Evolutionary conservation across 352 stramenopile species (phyloP).

Genomic region (Globisporangium lucens): DNA sequence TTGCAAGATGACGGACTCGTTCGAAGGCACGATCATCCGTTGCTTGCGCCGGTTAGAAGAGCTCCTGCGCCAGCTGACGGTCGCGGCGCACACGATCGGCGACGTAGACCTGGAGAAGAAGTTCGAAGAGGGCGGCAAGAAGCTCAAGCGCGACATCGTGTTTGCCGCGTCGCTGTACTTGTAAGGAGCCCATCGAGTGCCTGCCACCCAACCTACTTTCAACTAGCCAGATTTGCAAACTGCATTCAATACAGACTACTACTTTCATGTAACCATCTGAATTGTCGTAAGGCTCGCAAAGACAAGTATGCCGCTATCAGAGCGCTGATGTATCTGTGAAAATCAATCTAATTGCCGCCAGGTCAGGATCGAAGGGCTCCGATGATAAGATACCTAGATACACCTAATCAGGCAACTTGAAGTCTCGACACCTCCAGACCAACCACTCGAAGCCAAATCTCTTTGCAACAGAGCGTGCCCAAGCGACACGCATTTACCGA

Average conservation of each 20-base stretch:
- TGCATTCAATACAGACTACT: conserved; percentile 1
- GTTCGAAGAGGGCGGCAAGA: conserved; percentile 96
- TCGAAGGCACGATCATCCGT: conserved; percentile 99
- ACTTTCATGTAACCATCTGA: too few relatives aligned
- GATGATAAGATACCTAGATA: too few relatives aligned
- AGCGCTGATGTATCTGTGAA: too few relatives aligned
- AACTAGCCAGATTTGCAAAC: neutral
- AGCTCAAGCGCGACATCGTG: conserved; percentile 99
- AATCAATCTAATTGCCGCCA: too few relatives aligned
- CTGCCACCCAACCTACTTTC: neutral
- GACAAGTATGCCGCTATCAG: too few relatives aligned
- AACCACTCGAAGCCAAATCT: too few relatives aligned
- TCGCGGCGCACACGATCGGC: conserved; percentile 95
- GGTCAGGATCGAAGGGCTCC: too few relatives aligned
- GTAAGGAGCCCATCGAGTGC: conserved; percentile 35
- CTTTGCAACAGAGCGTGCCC: too few relatives aligned
- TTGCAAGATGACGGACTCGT: conserved; percentile 97
- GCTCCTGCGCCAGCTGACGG: conserved; percentile 95
- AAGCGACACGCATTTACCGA: too few relatives aligned
- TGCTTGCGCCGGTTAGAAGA: conserved; percentile 97
- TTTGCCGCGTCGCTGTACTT: conserved; percentile 99
- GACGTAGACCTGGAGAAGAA: conserved; percentile 97
- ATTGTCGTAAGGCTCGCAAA: too few relatives aligned
- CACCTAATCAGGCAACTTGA: too few relatives aligned
- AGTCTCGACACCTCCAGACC: too few relatives aligned